A percentile compares a stretch with the other conserved stretches of the same genome.
phyloP scores from a whole-genome alignment of 1,284 basidiomycete species.

The Leccinum subatratum region DNA sequence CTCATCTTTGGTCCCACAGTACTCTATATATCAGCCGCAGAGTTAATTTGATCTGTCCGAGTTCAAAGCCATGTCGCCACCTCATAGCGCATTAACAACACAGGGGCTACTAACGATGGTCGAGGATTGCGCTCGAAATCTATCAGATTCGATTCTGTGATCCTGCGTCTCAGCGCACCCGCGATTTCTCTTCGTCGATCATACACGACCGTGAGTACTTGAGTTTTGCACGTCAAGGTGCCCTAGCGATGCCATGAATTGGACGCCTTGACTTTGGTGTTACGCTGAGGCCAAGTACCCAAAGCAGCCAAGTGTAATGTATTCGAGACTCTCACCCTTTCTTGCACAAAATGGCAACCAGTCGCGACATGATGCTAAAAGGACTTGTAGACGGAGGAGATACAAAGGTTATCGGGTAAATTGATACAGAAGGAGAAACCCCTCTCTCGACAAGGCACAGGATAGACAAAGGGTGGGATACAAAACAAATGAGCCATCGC shows the following conservation, averaged over 20 bases:
- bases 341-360: not conserved
- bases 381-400: not conserved
- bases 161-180: not conserved
- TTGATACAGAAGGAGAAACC: not conserved
- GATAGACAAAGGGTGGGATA: not conserved
- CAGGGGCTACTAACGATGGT: not conserved
- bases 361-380: not conserved
- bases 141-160: not conserved
- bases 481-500: slow-evolving; percentile 8
- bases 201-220: not conserved
- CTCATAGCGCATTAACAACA: slow-evolving; percentile 7
- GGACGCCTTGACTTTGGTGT: not conserved
- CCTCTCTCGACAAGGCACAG: not conserved
- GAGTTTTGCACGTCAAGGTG: not conserved
- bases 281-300: not conserved
- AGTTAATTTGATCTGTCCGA: slow-evolving; percentile 27
- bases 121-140: not conserved
- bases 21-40: slow-evolving; percentile 45
- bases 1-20: slow-evolving; percentile 27
- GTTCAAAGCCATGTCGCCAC: not conserved
- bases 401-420: not conserved
- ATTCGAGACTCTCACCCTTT: not conserved
- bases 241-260: not conserved
- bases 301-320: not conserved
- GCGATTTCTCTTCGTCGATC: not conserved